Percentiles rank a stretch among this genome's conserved stretches.
Evolutionary conservation across 768 basidiomycete genomes (phyloP).

Genomic region (Leucosporidium scottii): DNA sequence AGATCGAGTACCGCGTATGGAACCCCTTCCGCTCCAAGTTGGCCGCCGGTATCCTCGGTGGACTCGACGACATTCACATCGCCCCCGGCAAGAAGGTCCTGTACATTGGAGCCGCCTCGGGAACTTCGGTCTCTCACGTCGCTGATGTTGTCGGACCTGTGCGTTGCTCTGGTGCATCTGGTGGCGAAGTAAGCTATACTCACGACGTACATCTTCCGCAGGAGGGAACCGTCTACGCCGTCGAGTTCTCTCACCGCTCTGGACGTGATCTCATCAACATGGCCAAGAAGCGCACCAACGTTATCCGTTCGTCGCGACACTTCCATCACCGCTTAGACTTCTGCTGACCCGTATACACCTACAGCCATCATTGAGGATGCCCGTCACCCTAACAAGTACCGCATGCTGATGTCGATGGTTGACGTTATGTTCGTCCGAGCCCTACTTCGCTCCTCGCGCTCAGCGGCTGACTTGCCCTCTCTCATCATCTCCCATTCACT

Average conservation of each 20-base stretch:
- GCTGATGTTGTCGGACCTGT: slow-evolving; percentile 97
- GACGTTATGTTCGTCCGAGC: slow-evolving; percentile 61
- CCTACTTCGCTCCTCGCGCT: slow-evolving; percentile 38
- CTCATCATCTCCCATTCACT: neutral
- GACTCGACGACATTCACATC: slow-evolving; percentile 88
- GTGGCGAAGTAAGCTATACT: neutral
- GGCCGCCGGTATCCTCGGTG: slow-evolving; percentile 92
- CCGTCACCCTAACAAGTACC: slow-evolving; percentile 88
- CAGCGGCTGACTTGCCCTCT: neutral
- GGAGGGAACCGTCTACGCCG: slow-evolving; percentile 96
- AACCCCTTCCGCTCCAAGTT: slow-evolving; percentile 97
- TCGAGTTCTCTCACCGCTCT: slow-evolving; percentile 93
- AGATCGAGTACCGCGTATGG: slow-evolving; percentile 97
- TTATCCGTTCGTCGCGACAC: slow-evolving; percentile 66
- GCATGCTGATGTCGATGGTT: slow-evolving; percentile 90
- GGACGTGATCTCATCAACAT: slow-evolving; percentile 97
- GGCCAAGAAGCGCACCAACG: slow-evolving; percentile 99
- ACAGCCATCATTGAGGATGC: slow-evolving; percentile 88
- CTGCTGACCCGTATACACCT: neutral
- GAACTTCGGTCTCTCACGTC: slow-evolving; percentile 96
- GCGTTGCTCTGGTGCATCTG: slow-evolving; percentile 40
- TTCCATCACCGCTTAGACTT: neutral
- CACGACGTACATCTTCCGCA: slow-evolving; percentile 38
- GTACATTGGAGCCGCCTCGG: slow-evolving; percentile 95
- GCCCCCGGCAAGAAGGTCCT: slow-evolving; percentile 90